Evolutionary conservation across 148 eudicot species (phyloP), one percentile per base, ranked within the genome.

Genomic region (Pharnaceum exiguum): DNA sequence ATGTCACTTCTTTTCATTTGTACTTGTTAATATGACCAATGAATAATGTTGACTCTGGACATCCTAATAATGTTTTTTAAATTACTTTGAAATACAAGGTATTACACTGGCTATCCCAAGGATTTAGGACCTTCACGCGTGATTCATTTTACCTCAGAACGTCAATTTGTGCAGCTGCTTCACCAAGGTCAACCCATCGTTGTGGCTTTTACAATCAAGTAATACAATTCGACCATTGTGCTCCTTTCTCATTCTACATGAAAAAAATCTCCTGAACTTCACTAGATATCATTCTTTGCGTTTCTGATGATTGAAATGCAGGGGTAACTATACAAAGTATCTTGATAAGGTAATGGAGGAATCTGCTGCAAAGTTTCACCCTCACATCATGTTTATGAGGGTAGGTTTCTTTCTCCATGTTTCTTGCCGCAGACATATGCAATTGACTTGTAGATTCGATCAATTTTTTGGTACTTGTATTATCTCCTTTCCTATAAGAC

Each of bases 51-150:
- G 5, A 53, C 16, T 5, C 10, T 47, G 17, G 33, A 18, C 1
- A 13, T 57, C 44, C 10, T 57, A 54, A 39, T 42, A n/a, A 16
- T 28, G 23, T 24, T 50, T 31, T 17, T 45, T 31, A 4, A 62
- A 54, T 59, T 56, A 35, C 32, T 31, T 12, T 67, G 59, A 49
- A 39, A 35, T 54, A 21, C 21, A 54, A 93, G 98, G 80, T 85
- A 93, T 69, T 86, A 89, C 29, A 88, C 99, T 38, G 99, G 95
- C n/a, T 85, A 77, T 69, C 96, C 99, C 11, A 93, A 89, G 82
- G 89, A 88, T 80, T 82, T 86, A 45, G 96, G 99, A 40, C 95
- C 86, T 10, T 89, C 99, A 17, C 80, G 82, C 25, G 86, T 89
- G 36, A 76, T 88, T 64, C 95, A 88, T 73, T 93, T 93, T 66